These are phyloP conservation scores for Tetrahymena malaccensis DNA, from an alignment of 73 alveolate species.

Conservation along the genomic window DNA sequence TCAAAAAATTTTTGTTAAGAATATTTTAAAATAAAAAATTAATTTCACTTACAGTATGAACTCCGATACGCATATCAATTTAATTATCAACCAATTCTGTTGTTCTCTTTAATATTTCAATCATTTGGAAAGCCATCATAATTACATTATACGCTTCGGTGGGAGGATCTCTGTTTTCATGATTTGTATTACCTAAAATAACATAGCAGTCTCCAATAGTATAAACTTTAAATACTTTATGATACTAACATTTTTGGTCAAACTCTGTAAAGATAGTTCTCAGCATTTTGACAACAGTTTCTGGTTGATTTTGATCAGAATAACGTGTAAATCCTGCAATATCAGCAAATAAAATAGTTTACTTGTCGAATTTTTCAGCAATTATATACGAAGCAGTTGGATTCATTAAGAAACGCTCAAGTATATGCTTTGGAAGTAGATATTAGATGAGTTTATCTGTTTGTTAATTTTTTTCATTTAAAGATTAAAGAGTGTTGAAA, in stretches of 20 bases:
- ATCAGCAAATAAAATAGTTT: conserved; percentile 37
- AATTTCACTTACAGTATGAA: conserved; percentile 14
- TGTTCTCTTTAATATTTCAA: conserved; percentile 2
- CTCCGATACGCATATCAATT: conserved; percentile 37
- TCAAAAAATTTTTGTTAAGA: background rate
- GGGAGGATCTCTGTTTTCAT: conserved; percentile 20
- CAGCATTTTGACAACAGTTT: conserved; percentile 21
- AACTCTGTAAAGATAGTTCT: conserved; percentile 26
- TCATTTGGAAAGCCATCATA: conserved; percentile 33
- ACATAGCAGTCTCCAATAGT: conserved; percentile 49
- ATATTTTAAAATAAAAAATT: background rate
- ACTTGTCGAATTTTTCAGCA: conserved; percentile 9
- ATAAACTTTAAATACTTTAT: conserved; percentile 29
- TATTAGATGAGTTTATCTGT: conserved; percentile 2
- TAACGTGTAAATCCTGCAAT: conserved; percentile 43
- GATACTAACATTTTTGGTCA: conserved; percentile 26
- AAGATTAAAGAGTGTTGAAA: background rate
- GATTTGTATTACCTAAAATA: conserved; percentile 23
- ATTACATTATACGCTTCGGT: conserved; percentile 25
- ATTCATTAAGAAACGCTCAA: conserved; percentile 42
- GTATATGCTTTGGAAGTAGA: conserved; percentile 28
- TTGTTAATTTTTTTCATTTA: background rate
- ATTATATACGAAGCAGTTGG: conserved; percentile 61
- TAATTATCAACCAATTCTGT: conserved; percentile 19
- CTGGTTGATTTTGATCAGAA: conserved; percentile 25